Percentiles rank a stretch among this genome's conserved stretches.
These are phyloP conservation scores for Scedosporium apiospermum DNA, from an alignment of 2,329 filamentous ascomycete genomes.

Conservation along the genomic window DNA sequence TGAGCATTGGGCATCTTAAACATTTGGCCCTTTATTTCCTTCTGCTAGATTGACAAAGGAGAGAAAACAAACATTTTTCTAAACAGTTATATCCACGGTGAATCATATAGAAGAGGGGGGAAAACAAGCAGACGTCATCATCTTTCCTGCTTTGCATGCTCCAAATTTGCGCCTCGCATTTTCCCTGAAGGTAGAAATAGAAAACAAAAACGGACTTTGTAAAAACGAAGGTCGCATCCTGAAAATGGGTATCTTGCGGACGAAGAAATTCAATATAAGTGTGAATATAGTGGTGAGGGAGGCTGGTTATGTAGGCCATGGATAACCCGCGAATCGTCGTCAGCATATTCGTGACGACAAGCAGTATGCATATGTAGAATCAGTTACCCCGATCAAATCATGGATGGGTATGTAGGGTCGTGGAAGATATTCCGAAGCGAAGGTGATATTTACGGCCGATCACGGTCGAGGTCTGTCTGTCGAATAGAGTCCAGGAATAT, in stretches of 20 bases:
- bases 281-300: not conserved
- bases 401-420: too few relatives aligned
- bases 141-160: not conserved
- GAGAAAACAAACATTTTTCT: not conserved
- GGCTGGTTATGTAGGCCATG: not conserved
- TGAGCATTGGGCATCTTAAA: not conserved
- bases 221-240: not conserved
- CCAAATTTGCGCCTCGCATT: not conserved
- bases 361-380: too few relatives aligned
- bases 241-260: constrained; percentile 1
- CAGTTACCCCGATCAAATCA: too few relatives aligned
- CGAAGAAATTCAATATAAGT: not conserved
- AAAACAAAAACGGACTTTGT: not conserved
- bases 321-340: too few relatives aligned
- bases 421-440: too few relatives aligned
- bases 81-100: not conserved
- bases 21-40: not conserved
- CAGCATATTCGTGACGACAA: too few relatives aligned
- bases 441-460: not conserved
- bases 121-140: not conserved
- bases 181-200: not conserved
- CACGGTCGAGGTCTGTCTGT: not conserved
- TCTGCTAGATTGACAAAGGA: not conserved
- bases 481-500: too few relatives aligned
- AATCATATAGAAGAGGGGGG: not conserved